A percentile compares a stretch with the other conserved stretches of the same genome.
Evolutionary conservation across 768 basidiomycete species (phyloP).

Genomic region (Galerina marginata): DNA sequence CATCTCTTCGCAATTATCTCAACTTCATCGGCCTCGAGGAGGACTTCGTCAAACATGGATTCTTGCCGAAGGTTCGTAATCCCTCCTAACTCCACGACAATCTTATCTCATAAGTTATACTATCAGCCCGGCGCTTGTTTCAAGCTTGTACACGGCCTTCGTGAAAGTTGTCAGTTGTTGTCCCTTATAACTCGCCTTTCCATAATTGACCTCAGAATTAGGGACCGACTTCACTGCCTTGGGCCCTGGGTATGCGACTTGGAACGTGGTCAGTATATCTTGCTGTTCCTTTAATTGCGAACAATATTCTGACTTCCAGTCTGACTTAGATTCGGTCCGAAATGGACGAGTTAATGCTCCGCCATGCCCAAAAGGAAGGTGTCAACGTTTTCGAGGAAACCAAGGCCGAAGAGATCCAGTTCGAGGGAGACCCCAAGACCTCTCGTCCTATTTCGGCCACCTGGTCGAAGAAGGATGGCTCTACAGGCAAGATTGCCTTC

Average conservation of each 20-base stretch:
- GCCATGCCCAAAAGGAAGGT: slow-evolving; percentile 55
- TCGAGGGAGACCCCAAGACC: slow-evolving; percentile 36
- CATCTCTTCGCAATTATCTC: slow-evolving; percentile 38
- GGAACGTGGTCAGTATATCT: slow-evolving; percentile 60
- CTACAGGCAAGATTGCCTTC: slow-evolving; percentile 51
- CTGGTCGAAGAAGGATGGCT: slow-evolving; percentile 41
- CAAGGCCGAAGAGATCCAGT: slow-evolving; percentile 50
- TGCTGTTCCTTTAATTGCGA: neutral
- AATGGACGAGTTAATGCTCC: slow-evolving; percentile 61
- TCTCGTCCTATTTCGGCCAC: slow-evolving; percentile 42
- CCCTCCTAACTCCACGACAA: neutral
- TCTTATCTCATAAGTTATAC: neutral
- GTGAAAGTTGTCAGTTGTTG: slow-evolving; percentile 56
- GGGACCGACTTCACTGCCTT: slow-evolving; percentile 64
- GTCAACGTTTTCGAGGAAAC: slow-evolving; percentile 54
- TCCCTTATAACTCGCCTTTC: neutral
- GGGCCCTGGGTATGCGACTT: slow-evolving; percentile 53
- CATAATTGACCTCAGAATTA: slow-evolving; percentile 22
- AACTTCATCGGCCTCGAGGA: slow-evolving; percentile 37
- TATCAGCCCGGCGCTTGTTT: slow-evolving; percentile 62
- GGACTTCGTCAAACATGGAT: slow-evolving; percentile 35
- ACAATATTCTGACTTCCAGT: neutral
- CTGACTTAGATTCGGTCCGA: slow-evolving; percentile 56
- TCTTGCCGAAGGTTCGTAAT: slow-evolving; percentile 31
- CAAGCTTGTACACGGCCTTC: slow-evolving; percentile 60